These are phyloP conservation scores for Heracleum sosnowskyi DNA, from an alignment of 129 eudicot species.

Conservation along the genomic window DNA sequence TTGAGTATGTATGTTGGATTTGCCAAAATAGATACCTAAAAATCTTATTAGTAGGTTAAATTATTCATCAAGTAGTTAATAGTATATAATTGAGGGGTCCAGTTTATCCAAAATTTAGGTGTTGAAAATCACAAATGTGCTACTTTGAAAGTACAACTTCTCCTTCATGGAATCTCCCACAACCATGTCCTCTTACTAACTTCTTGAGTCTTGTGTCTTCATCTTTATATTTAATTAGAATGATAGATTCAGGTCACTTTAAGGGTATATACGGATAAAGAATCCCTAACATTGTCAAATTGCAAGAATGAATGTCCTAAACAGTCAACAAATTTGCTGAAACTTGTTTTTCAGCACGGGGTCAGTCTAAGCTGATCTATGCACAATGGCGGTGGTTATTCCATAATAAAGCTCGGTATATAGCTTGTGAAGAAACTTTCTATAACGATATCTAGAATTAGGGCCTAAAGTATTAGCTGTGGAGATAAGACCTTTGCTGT, in stretches of 20 bases:
- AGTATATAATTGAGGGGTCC: not conserved
- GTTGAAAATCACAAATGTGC: not conserved
- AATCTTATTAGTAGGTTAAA: not conserved
- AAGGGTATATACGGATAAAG: not conserved
- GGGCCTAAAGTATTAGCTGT: not conserved
- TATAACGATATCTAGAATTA: not conserved
- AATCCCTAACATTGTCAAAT: not conserved
- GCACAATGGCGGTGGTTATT: not conserved
- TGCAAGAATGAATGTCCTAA: not conserved
- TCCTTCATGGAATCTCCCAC: not conserved
- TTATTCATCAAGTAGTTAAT: not conserved
- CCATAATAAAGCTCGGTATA: not conserved
- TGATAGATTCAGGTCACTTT: not conserved
- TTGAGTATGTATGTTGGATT: not conserved
- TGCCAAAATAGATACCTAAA: not conserved
- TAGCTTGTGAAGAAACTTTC: not conserved
- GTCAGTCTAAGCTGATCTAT: not conserved
- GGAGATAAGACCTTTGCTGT: not conserved
- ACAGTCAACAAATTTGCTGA: not conserved
- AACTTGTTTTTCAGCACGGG: not conserved
- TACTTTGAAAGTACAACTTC: not conserved
- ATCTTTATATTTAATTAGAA: not conserved
- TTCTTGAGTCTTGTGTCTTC: not conserved
- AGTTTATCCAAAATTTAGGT: not conserved
- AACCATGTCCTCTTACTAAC: not conserved